Base-by-base conservation (phyloP, 148 eudicot species). In the Cornus kousa region DNA sequence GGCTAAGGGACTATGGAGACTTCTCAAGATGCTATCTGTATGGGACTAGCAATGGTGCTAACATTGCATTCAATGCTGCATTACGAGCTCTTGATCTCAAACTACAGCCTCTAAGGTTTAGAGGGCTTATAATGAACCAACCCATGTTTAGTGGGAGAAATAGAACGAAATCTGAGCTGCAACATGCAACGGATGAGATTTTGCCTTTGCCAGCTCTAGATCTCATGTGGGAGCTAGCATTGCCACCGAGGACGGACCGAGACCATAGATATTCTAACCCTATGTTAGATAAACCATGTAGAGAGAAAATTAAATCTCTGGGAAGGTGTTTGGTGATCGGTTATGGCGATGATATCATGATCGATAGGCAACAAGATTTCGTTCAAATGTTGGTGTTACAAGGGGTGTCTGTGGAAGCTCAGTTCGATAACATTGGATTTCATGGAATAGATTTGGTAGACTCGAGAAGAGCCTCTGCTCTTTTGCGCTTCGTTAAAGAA, bases 221-320 rank as follows among this genome's bases (percentile, higher is more conserved):
- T 77, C 76, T 92, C 28, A 55, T 85, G 79, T 92, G 96, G 96
- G 89, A 88, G 14, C 83, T 92, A 14, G 86, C 93, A 5, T 73
- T 92, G 80, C 96, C 96, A 6, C 80, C 82, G 19, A 91, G 89
- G n/a, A 76, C 82, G 0, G 85, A 92, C 76, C 81, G 89, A 48
- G 94, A 92, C 81, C 97, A 92, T 78, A 78, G 90, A 24, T 95
- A 74, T 81, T 85, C 91, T 9, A 95, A 93, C 60, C 98, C 97
- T 2, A 72, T 93, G 80, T 77, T 22, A 10, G 90, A 93, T 71
- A 43, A 55, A 6, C 71, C 77, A 0, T 79, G 72, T 62, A 77
- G 57, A 70, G 83, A 83, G 37, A 91, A 90, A 67, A 72, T 87
- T 13, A 77, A 67, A 39, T 19, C 43, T 3, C 12, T 95, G 7